phyloP scores from a whole-genome alignment of 495 filamentous ascomycete species.

The Penicillium goetzii region DNA sequence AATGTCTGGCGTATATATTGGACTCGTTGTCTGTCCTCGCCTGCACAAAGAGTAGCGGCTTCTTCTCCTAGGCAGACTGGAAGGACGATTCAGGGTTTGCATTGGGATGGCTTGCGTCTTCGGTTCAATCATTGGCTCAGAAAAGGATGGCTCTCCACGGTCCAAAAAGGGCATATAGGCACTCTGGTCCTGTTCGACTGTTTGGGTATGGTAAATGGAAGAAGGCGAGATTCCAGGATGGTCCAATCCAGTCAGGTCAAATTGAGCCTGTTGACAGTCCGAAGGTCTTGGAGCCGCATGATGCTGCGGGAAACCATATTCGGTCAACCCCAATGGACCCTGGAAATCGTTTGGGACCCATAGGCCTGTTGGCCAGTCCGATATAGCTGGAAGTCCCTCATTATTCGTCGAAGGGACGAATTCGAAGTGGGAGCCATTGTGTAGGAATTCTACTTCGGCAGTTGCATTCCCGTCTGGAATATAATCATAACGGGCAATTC shows the following conservation, averaged over 20 bases:
- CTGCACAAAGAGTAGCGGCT: background rate
- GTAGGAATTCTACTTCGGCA: background rate
- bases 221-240: background rate
- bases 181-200: background rate
- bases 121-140: background rate
- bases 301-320: background rate
- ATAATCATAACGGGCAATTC: background rate
- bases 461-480: background rate
- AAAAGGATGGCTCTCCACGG: background rate
- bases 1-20: background rate
- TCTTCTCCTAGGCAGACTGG: constrained; percentile 7
- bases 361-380: background rate
- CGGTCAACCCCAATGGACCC: background rate
- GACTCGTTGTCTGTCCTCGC: background rate
- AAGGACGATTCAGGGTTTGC: background rate
- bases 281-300: background rate
- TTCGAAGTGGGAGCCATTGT: background rate
- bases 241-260: background rate
- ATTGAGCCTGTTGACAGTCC: background rate
- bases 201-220: background rate
- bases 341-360: background rate
- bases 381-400: background rate
- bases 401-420: background rate
- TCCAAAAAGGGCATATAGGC: background rate
- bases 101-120: background rate